A percentile compares a stretch with the other conserved stretches of the same genome.
phyloP scores from a whole-genome alignment of 306 rosid species.

The Boehmeria nivea region DNA sequence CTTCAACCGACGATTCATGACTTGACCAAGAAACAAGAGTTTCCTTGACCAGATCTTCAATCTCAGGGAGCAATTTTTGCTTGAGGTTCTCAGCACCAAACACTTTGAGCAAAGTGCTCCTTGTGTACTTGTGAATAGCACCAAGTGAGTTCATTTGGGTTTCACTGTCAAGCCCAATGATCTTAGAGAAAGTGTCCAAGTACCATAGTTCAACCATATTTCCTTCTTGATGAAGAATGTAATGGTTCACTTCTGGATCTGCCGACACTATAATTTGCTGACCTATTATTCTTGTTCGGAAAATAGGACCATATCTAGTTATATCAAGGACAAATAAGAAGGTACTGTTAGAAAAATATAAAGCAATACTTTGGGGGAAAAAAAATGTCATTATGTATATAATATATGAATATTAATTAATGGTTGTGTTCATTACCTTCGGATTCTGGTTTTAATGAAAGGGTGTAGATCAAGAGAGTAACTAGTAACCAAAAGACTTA shows the following conservation, averaged over 20 bases:
- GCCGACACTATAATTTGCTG: constrained; percentile 26
- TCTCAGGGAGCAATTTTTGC: constrained; percentile 23
- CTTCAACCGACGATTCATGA: constrained; percentile 29
- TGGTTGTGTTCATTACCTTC: constrained; percentile 9
- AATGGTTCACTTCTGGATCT: constrained; percentile 26
- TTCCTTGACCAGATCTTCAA: constrained; percentile 14
- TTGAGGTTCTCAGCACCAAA: constrained; percentile 30
- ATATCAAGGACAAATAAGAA: neutral
- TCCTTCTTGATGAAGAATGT: constrained; percentile 29
- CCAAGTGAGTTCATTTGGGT: constrained; percentile 5
- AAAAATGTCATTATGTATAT: neutral
- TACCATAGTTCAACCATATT: constrained; percentile 29
- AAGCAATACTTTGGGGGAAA: neutral
- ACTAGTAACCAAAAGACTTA: constrained; percentile 24
- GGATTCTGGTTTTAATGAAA: constrained; percentile 35
- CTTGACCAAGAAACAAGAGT: constrained; percentile 23
- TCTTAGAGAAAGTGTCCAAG: constrained; percentile 24
- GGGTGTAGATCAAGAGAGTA: constrained; percentile 34
- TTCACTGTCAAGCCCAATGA: constrained; percentile 12
- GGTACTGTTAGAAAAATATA: neutral
- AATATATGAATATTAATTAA: neutral
- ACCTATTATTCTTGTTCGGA: constrained; percentile 31
- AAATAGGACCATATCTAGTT: constrained; percentile 34
- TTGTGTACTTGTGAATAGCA: constrained; percentile 23
- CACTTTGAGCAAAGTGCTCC: constrained; percentile 24